Evolutionary conservation across 139 green algal genomes (phyloP).

Genomic region (Chlamydomonas eustigma): DNA sequence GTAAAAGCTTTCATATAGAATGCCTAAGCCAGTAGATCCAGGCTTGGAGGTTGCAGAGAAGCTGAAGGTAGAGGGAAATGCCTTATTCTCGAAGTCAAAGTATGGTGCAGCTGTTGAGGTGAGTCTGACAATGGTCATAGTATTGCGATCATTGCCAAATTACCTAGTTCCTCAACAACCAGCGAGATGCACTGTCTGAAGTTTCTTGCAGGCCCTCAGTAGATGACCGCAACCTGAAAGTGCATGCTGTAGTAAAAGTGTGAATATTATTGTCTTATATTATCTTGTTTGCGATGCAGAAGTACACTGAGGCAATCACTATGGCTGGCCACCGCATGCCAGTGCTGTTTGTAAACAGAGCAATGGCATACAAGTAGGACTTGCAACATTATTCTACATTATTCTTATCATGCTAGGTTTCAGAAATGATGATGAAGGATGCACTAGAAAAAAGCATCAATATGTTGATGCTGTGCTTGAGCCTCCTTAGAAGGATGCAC

Average conservation of each 20-base stretch:
- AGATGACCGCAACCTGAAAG: too few species aligned
- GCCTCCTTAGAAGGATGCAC: not conserved
- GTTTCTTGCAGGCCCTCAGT: not conserved
- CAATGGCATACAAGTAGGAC: slow-evolving; percentile 15
- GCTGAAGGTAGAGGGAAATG: slow-evolving; percentile 36
- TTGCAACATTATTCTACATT: too few species aligned
- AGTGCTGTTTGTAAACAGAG: slow-evolving; percentile 49
- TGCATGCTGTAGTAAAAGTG: too few species aligned
- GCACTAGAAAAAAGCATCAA: not conserved
- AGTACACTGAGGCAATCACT: slow-evolving; percentile 30
- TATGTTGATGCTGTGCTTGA: not conserved
- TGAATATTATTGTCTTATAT: not conserved
- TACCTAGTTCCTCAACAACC: too few species aligned
- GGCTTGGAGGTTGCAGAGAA: slow-evolving; percentile 8
- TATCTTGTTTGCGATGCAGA: slow-evolving; percentile 10
- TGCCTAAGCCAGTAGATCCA: too few species aligned
- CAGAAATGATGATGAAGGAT: not conserved
- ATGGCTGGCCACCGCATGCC: slow-evolving; percentile 18
- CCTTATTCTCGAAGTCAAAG: slow-evolving; percentile 43
- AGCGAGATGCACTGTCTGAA: not conserved
- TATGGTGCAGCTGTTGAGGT: slow-evolving; percentile 33
- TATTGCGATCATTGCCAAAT: too few species aligned
- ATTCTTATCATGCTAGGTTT: not conserved
- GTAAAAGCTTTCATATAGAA: too few species aligned
- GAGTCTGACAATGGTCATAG: not conserved